A percentile compares a stretch with the other conserved stretches of the same genome.
phyloP scores from a whole-genome alignment of 2,329 filamentous ascomycete species.

The Aaosphaeria arxii region DNA sequence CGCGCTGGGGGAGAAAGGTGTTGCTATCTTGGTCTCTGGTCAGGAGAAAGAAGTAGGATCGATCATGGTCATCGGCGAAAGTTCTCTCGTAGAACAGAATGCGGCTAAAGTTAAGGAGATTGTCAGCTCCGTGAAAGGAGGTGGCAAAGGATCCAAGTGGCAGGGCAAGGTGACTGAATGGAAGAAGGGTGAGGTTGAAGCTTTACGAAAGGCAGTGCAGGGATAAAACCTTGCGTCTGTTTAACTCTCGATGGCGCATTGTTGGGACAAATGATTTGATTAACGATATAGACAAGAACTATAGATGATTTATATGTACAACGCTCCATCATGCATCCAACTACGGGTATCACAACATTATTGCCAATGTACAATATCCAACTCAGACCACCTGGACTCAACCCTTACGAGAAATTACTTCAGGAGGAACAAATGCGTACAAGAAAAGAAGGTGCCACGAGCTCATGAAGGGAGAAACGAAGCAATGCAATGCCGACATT shows the following conservation, averaged over 20 bases:
- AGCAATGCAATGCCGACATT: too few species aligned
- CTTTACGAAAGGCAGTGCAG: slow-evolving; percentile 17
- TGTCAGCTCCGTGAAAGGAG: slow-evolving; percentile 26
- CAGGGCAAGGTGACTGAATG: slow-evolving; percentile 32
- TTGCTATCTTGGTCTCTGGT: slow-evolving; percentile 25
- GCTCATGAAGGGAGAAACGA: too few species aligned
- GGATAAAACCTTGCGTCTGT: neutral
- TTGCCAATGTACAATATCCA: neutral
- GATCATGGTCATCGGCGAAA: slow-evolving; percentile 24
- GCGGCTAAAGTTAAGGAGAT: slow-evolving; percentile 21
- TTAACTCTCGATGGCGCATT: neutral
- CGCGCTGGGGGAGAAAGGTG: slow-evolving; percentile 16
- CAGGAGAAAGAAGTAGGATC: slow-evolving; percentile 23
- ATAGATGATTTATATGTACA: neutral
- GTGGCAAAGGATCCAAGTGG: slow-evolving; percentile 33
- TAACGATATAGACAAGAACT: neutral
- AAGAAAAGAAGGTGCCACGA: too few species aligned
- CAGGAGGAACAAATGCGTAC: neutral
- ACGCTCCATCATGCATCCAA: too few species aligned
- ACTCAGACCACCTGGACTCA: neutral
- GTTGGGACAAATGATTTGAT: neutral
- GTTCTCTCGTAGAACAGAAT: slow-evolving; percentile 20
- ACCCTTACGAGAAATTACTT: neutral
- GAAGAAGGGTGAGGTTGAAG: slow-evolving; percentile 30
- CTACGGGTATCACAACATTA: neutral